A percentile compares a stretch with the other conserved stretches of the same genome.
phyloP scores from a whole-genome alignment of 2,329 filamentous ascomycete species.

The Helminthosporium solani region DNA sequence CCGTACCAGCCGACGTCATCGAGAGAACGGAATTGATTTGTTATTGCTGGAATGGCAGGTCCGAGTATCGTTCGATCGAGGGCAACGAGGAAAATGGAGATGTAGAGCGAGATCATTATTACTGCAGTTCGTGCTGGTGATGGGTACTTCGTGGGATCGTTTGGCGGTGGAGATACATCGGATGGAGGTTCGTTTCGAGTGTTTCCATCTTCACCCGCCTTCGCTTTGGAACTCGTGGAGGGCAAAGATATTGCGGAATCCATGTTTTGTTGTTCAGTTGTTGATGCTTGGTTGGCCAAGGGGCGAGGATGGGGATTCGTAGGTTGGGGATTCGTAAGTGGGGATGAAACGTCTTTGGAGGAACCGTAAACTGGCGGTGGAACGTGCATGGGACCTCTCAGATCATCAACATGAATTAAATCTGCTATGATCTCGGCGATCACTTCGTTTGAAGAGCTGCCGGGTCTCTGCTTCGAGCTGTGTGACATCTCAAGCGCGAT shows the following conservation, averaged over 20 bases:
- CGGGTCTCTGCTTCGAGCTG: neutral
- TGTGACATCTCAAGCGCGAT: neutral
- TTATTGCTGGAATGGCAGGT: conserved; percentile 50
- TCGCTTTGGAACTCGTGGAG: too few relatives aligned
- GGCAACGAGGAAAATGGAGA: conserved; percentile 36
- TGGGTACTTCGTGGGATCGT: conserved; percentile 14
- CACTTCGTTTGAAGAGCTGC: conserved; percentile 3
- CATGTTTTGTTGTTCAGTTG: neutral
- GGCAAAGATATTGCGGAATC: conserved; percentile 15
- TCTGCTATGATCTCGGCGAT: conserved; percentile 21
- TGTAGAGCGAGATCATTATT: conserved; percentile 35
- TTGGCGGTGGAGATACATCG: too few relatives aligned
- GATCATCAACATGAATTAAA: conserved; percentile 13
- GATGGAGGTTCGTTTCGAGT: neutral
- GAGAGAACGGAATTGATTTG: conserved; percentile 46
- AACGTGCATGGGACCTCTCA: conserved; percentile 7
- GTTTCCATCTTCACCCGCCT: too few relatives aligned
- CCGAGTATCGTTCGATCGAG: conserved; percentile 49
- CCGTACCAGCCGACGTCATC: conserved; percentile 49
- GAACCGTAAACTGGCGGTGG: conserved; percentile 13
- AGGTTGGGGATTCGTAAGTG: too few relatives aligned
- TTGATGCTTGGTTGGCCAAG: conserved; percentile 1
- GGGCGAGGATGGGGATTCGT: too few relatives aligned
- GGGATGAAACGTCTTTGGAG: conserved; percentile 6
- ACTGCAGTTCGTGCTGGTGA: conserved; percentile 26